These are phyloP conservation scores for Parsonsia alboflavescens DNA, from an alignment of 257 asterid species.

Conservation along the genomic window DNA sequence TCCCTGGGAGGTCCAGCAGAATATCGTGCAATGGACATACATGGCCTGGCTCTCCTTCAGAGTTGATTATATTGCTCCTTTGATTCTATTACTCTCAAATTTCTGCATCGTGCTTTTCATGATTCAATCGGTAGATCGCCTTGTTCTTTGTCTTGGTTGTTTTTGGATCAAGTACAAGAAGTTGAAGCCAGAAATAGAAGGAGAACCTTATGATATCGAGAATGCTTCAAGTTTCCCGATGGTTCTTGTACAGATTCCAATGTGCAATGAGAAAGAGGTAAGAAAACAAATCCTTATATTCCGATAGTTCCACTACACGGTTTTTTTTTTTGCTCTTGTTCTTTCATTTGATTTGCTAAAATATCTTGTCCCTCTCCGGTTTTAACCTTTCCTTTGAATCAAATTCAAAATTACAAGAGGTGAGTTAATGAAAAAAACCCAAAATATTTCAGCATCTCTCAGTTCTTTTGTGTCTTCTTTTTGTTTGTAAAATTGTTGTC, in stretches of 20 bases:
- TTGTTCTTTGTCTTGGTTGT: constrained; percentile 64
- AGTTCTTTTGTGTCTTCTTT: neutral
- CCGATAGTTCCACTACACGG: no score
- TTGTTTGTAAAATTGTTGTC: neutral
- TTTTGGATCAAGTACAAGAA: constrained; percentile 68
- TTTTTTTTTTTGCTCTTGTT: no score
- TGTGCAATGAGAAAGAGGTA: constrained; percentile 98
- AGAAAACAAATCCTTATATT: neutral
- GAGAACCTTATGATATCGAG: constrained; percentile 45
- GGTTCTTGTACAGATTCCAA: constrained; percentile 94
- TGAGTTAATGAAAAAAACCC: neutral
- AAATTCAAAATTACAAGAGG: neutral
- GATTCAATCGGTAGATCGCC: constrained; percentile 71
- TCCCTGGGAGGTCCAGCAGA: constrained; percentile 71
- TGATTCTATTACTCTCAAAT: constrained; percentile 45
- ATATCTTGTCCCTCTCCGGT: neutral
- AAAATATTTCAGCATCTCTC: neutral
- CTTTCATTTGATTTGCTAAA: neutral
- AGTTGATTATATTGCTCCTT: constrained; percentile 64
- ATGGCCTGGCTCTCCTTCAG: constrained; percentile 71
- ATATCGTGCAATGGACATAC: constrained; percentile 59
- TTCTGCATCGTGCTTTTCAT: constrained; percentile 74
- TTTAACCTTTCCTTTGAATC: neutral
- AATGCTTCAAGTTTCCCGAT: constrained; percentile 60
- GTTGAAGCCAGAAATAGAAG: constrained; percentile 48